A percentile compares a stretch with the other conserved stretches of the same genome.
Evolutionary conservation across 2,329 filamentous ascomycete genomes (phyloP).

Genomic region (Penicillium sp.): DNA sequence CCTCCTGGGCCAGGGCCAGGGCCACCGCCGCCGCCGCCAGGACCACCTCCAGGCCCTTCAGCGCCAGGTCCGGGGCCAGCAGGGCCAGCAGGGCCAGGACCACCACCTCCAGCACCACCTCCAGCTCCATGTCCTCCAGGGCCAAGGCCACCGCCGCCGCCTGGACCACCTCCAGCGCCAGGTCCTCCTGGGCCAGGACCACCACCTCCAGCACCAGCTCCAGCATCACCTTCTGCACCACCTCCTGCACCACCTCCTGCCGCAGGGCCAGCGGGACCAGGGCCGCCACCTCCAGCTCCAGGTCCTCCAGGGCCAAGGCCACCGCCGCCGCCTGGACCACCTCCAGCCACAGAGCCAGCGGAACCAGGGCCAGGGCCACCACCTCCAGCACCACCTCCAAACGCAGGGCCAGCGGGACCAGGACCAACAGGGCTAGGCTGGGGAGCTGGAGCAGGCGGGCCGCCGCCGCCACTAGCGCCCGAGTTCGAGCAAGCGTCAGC

Average conservation of each 20-base stretch:
- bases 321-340: too few relatives aligned
- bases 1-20: not conserved
- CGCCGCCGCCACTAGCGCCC: constrained; percentile 17
- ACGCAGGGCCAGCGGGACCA: not conserved
- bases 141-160: too few relatives aligned
- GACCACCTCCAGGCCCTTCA: not conserved
- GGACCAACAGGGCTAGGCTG: not conserved
- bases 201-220: not conserved
- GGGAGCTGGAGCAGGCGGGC: not conserved
- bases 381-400: not conserved
- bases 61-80: not conserved
- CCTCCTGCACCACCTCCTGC: not conserved
- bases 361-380: not conserved
- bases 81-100: not conserved
- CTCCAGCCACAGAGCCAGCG: not conserved
- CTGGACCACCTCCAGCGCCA: not conserved
- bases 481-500: constrained; percentile 39
- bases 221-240: too few relatives aligned
- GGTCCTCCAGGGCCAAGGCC: not conserved
- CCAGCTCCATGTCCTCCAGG: too few relatives aligned
- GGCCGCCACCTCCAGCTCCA: not conserved
- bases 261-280: not conserved
- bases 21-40: not conserved
- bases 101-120: too few relatives aligned
- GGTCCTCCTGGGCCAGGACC: not conserved